Base-by-base conservation (phyloP, 2,329 filamentous ascomycete genomes). In the Hymenoscyphus fructigenus region DNA sequence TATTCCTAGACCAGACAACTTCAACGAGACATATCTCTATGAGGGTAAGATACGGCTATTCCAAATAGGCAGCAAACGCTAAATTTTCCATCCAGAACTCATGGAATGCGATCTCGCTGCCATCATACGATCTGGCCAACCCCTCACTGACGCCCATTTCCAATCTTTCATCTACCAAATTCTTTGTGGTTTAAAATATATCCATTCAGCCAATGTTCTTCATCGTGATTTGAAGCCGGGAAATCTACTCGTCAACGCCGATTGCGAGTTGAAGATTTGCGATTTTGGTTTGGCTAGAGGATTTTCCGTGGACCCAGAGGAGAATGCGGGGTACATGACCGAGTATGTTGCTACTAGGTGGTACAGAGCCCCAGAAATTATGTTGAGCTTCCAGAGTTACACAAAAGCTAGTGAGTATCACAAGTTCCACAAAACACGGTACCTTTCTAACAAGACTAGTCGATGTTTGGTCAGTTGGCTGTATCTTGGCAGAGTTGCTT, bases 131-230 rank as follows among this genome's bases (percentile, higher is more conserved):
- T 98, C 94, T 53, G 95, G 95, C 68, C 95, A 99, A 78, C 93
- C 95, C 58, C 84, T 99, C 77, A 99, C 95, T 75, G 95, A 99
- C 77, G 95, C 95, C 63, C 95, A 99, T 80, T 99, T 99, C 83
- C 95, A 99, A 81, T 98, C 95, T 61, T 99, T 99, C 82, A 97
- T 99, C 81, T 99, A 99, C 83, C 95, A 99, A 84, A 99, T 99
- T 72, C 90, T 99, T 5, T 98, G 95, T 78, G 95, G 95, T 69
- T 85, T 99, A 73, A 99, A 99, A 84, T 99, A 98, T 80, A 98
- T 99, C 71, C 95, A 99, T 83, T 98, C 94, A 26, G 95, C 95
- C 72, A 98, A 98, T 75, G 95, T 99, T 61, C 84, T 99, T 70
- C 95, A 99, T 78, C 91, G 95, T 77, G 95, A 99, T 78, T 80